phyloP scores from a whole-genome alignment of 768 basidiomycete species.

The Lactarius deliciosus region DNA sequence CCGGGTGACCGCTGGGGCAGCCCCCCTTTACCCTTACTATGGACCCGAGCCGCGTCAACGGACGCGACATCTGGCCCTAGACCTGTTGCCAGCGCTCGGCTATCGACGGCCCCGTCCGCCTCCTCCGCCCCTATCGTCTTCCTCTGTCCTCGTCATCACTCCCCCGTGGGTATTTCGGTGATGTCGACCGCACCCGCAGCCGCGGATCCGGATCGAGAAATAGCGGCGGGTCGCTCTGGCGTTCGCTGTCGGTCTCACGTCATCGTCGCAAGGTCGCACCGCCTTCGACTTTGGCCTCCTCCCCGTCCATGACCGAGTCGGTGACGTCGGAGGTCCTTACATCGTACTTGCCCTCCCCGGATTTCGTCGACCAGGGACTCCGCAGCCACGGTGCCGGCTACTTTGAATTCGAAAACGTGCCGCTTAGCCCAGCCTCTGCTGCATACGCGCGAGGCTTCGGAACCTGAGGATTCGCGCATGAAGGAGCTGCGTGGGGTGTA shows the following conservation, averaged over 20 bases:
- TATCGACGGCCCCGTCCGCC: conserved; percentile 4
- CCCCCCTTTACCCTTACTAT: neutral
- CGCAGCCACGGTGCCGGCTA: neutral
- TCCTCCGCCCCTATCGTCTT: neutral
- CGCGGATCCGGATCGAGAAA: neutral
- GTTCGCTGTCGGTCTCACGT: conserved; percentile 15
- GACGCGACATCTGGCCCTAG: conserved; percentile 2
- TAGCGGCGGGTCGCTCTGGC: conserved; percentile 15
- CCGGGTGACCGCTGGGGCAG: neutral
- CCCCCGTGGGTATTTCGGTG: neutral
- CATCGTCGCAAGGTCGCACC: conserved; percentile 3
- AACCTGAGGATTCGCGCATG: conserved; percentile 19
- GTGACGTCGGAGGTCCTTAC: conserved; percentile 27
- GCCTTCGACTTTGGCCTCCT: neutral
- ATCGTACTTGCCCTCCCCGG: conserved; percentile 29
- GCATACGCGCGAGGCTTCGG: conserved; percentile 23
- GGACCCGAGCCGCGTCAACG: conserved; percentile 17
- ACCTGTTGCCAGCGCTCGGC: neutral
- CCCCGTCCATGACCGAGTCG: conserved; percentile 23
- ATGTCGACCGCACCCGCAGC: neutral
- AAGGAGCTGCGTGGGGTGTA: conserved; percentile 23
- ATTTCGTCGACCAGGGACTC: neutral
- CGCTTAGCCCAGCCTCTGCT: conserved; percentile 28
- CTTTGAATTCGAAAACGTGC: conserved; percentile 23
- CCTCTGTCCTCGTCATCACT: neutral